A percentile compares a stretch with the other conserved stretches of the same genome.
These are phyloP conservation scores for Sphaerulina vaccinii DNA, from an alignment of 2,329 filamentous ascomycete genomes.

Conservation along the genomic window DNA sequence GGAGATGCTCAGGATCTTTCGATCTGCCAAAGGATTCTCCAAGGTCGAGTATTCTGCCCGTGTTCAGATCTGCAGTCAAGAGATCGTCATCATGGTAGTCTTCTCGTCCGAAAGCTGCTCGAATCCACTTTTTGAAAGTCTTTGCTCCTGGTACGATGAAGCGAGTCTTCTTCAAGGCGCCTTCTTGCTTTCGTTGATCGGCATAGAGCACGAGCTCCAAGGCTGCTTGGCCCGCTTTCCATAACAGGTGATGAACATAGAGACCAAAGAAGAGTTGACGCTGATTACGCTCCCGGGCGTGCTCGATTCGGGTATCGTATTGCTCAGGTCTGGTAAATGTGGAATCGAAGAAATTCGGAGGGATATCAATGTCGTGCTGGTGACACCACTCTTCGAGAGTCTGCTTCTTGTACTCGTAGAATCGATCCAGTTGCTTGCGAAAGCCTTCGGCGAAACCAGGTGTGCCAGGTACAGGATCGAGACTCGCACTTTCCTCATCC, in stretches of 20 bases:
- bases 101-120: conserved; percentile 54
- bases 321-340: conserved; percentile 50
- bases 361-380: conserved; percentile 48
- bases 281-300: conserved; percentile 63
- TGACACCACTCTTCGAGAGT: conserved; percentile 51
- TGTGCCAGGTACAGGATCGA: conserved; percentile 57
- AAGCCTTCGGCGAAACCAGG: conserved; percentile 56
- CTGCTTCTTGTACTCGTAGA: conserved; percentile 58
- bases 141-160: conserved; percentile 64
- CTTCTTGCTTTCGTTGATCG: conserved; percentile 63
- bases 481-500: conserved; percentile 40
- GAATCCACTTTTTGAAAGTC: conserved; percentile 64
- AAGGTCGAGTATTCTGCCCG: conserved; percentile 59
- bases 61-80: conserved; percentile 56
- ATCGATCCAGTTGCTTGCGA: conserved; percentile 54
- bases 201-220: conserved; percentile 66
- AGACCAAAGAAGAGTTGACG: conserved; percentile 70
- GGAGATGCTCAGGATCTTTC: conserved; percentile 73
- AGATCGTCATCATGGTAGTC: conserved; percentile 56
- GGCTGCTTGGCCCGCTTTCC: conserved; percentile 59
- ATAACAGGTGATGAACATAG: conserved; percentile 67
- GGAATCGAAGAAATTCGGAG: conserved; percentile 52
- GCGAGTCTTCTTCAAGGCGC: conserved; percentile 61
- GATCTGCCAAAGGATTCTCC: conserved; percentile 62
- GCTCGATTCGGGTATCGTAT: conserved; percentile 45